A percentile compares a stretch with the other conserved stretches of the same genome.
Evolutionary conservation across 306 rosid genomes (phyloP).

Genomic region (Vigna reflexopilosa): DNA sequence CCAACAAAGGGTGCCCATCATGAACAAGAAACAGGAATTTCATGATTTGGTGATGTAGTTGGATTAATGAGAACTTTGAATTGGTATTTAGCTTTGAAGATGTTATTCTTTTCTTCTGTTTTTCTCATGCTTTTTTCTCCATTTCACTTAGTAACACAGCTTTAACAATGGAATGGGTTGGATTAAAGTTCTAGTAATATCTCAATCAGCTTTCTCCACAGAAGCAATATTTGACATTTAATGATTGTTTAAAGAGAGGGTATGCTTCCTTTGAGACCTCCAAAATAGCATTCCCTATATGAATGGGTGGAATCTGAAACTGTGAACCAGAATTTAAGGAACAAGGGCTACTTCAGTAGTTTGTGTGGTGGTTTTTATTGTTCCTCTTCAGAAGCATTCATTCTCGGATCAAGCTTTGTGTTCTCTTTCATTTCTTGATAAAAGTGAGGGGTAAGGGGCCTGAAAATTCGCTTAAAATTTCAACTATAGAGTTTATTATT

Average conservation of each 20-base stretch:
- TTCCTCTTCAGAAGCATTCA: conserved; percentile 38
- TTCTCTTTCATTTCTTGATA: neutral
- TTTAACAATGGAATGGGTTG: neutral
- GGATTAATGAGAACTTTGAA: conserved; percentile 15
- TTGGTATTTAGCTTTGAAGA: conserved; percentile 11
- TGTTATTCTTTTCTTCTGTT: neutral
- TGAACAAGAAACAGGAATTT: neutral
- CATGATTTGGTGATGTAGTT: conserved; percentile 15
- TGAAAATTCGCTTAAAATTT: conserved; percentile 5
- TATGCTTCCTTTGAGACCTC: conserved; percentile 10
- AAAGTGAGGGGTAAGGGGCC: neutral
- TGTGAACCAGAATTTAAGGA: conserved; percentile 34
- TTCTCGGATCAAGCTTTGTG: conserved; percentile 40
- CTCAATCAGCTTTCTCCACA: conserved; percentile 15
- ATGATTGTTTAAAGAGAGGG: neutral
- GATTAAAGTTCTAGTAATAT: neutral
- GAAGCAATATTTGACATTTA: conserved; percentile 9
- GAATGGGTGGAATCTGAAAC: neutral
- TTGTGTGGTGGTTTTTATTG: conserved; percentile 24
- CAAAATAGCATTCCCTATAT: conserved; percentile 14
- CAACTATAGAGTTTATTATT: neutral
- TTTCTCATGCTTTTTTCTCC: neutral
- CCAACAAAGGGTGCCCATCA: conserved; percentile 1
- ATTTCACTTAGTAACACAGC: neutral
- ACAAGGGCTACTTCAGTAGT: neutral